Conservation (phyloP, 2,329 filamentous ascomycete species). For the Salinomyces thailandicus region DNA sequence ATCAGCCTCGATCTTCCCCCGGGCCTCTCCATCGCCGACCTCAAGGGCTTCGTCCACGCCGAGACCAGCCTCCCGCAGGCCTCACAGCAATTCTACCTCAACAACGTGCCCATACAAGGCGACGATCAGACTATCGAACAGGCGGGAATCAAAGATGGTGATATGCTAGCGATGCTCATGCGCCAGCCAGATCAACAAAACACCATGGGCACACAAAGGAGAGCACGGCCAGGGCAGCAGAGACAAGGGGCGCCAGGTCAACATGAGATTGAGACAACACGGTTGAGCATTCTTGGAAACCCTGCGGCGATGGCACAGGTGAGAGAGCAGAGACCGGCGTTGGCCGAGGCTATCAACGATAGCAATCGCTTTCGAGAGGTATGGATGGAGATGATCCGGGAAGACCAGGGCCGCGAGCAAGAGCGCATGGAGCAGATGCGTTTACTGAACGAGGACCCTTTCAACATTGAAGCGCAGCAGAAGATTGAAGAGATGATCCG, state of each 20-base stretch:
- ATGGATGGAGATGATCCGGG: constrained; percentile 55
- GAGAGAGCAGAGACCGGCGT: constrained; percentile 59
- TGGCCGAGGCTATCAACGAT: constrained; percentile 67
- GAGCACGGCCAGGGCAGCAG: constrained; percentile 25
- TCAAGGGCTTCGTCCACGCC: constrained; percentile 80
- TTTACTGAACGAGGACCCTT: constrained; percentile 82
- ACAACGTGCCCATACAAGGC: constrained; percentile 69
- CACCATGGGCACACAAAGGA: constrained; percentile 23
- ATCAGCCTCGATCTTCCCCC: constrained; percentile 71
- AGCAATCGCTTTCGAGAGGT: constrained; percentile 64
- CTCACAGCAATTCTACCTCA: constrained; percentile 79
- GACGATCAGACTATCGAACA: constrained; percentile 72
- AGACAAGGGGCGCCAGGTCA: constrained; percentile 13
- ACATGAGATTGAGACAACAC: constrained; percentile 63
- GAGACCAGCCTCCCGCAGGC: constrained; percentile 64
- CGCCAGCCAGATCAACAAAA: constrained; percentile 35
- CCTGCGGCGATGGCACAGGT: constrained; percentile 62
- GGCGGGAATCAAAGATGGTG: constrained; percentile 71
- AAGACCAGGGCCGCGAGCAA: constrained; percentile 60
- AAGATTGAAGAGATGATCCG: constrained; percentile 97
- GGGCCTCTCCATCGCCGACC: constrained; percentile 70
- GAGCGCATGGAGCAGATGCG: constrained; percentile 76
- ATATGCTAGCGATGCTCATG: constrained; percentile 85
- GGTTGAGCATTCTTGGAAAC: constrained; percentile 72
- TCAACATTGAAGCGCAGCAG: constrained; percentile 81